These are phyloP conservation scores for Penicillium sp. DNA, from an alignment of 2,329 filamentous ascomycete genomes.

Conservation along the genomic window DNA sequence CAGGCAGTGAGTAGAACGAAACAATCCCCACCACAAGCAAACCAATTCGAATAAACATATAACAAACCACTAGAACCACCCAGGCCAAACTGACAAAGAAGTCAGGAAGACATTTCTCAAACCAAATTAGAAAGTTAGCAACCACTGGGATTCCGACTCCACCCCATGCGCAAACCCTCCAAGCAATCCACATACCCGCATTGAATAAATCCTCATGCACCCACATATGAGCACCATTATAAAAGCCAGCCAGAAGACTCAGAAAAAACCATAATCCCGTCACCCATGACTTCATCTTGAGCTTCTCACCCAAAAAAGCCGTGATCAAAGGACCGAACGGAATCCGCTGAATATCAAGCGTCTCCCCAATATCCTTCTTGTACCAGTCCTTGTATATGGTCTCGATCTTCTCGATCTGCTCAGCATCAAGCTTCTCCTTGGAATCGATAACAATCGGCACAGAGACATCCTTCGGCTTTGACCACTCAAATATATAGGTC, in stretches of 20 bases:
- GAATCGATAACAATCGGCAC: not conserved
- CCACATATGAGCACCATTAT: not conserved
- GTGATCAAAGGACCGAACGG: not conserved
- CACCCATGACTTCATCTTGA: not conserved
- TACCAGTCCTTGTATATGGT: not conserved
- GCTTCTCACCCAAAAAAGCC: not conserved
- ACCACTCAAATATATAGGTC: not conserved
- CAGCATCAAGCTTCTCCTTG: not conserved
- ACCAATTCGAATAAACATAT: not conserved
- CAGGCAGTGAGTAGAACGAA: not conserved
- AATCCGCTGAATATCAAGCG: not conserved
- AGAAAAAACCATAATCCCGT: not conserved
- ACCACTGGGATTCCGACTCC: not conserved
- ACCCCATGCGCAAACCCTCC: not conserved
- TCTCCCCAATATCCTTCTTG: not conserved
- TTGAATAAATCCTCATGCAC: not conserved
- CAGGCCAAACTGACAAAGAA: not conserved
- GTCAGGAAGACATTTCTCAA: not conserved
- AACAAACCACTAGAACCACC: not conserved
- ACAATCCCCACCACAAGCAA: not conserved
- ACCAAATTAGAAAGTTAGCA: not conserved
- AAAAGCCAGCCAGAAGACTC: not conserved
- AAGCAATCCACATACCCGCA: not conserved
- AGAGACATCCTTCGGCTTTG: not conserved
- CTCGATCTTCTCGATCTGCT: not conserved